Conservation (phyloP, 1,139 yeast species). For the Blastobotrys elegans region DNA sequence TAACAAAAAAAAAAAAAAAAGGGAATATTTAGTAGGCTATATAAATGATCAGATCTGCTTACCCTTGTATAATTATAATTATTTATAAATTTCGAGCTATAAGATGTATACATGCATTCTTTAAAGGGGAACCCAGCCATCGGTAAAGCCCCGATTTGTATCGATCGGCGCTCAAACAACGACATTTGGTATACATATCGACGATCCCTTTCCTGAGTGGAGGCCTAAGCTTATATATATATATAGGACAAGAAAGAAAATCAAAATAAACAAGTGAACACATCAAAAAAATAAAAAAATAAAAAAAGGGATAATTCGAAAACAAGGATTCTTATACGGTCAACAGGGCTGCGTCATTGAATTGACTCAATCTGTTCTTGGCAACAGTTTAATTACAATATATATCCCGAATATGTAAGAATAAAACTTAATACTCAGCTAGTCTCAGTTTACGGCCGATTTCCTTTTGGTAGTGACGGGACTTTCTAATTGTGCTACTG, state of each 20-base stretch:
- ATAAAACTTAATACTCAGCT: slow-evolving; percentile 52
- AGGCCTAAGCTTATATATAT: too few species aligned
- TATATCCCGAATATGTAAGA: background rate
- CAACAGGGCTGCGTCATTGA: too few species aligned
- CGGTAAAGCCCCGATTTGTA: background rate
- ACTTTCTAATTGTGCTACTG: slow-evolving; percentile 40
- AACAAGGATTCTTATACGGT: too few species aligned
- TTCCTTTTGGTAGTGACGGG: slow-evolving; percentile 34
- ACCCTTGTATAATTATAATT: too few species aligned
- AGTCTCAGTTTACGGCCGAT: slow-evolving; percentile 69
- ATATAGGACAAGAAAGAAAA: too few species aligned
- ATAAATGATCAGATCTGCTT: too few species aligned
- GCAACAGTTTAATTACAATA: too few species aligned
- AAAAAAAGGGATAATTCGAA: background rate
- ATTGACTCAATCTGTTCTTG: too few species aligned
- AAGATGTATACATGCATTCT: too few species aligned
- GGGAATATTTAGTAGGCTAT: background rate
- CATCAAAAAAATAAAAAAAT: background rate
- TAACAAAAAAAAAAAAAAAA: background rate
- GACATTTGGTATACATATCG: too few species aligned
- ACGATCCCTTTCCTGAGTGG: too few species aligned
- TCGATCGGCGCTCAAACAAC: background rate
- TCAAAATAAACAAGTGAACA: too few species aligned
- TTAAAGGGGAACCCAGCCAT: background rate
- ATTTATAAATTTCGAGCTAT: background rate